phyloP scores from a whole-genome alignment of 1,139 yeast genomes.

The Sugiyamaella novakii region DNA sequence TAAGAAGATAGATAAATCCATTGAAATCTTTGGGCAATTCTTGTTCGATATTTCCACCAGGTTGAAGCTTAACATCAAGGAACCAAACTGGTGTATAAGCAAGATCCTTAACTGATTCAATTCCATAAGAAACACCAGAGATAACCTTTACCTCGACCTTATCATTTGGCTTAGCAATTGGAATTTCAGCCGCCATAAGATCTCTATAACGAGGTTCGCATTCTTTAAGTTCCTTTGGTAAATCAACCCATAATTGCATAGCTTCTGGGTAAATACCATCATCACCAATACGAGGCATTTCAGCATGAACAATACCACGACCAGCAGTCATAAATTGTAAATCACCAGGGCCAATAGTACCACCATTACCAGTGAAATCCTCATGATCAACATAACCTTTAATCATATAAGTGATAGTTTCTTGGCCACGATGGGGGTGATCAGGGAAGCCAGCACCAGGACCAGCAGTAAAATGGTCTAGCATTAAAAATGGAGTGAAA shows the following conservation, averaged over 20 bases:
- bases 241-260: conserved; percentile 89
- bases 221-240: conserved; percentile 70
- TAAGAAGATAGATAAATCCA: conserved; percentile 68
- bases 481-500: conserved; percentile 80
- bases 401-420: conserved; percentile 75
- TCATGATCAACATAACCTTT: conserved; percentile 86
- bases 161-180: conserved; percentile 66
- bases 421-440: conserved; percentile 93
- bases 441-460: conserved; percentile 83
- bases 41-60: conserved; percentile 70
- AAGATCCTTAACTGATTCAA: conserved; percentile 69
- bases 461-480: conserved; percentile 71
- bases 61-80: conserved; percentile 64
- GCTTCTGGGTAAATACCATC: conserved; percentile 57
- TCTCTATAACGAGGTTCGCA: conserved; percentile 81
- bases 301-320: conserved; percentile 81
- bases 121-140: conserved; percentile 76
- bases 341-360: conserved; percentile 80
- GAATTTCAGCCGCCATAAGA: conserved; percentile 69
- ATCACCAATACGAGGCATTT: conserved; percentile 71
- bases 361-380: conserved; percentile 84
- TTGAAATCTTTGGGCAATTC: conserved; percentile 64
- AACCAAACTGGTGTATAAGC: conserved; percentile 85
- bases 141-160: conserved; percentile 71
- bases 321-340: conserved; percentile 97